Evolutionary conservation across 2,329 filamentous ascomycete genomes (phyloP), one percentile per base, ranked within the genome.

Genomic region (Sclerotinia minor): DNA sequence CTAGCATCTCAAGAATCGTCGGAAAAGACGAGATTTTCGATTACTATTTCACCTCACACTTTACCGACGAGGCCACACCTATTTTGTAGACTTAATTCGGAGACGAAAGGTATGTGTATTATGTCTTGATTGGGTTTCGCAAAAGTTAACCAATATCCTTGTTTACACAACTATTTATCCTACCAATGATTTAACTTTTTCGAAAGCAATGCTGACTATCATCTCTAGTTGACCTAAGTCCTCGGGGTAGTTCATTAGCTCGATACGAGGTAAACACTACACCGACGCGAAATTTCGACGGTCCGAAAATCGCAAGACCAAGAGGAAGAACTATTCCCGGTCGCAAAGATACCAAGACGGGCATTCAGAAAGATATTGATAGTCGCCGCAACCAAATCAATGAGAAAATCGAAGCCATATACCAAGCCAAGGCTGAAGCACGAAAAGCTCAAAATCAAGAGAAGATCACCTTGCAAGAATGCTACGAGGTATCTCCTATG

Each of bases 361-460:
- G 38, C 6, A 38, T 45, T 7, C 49, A 63, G 11, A 63, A 63
- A 63, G 65, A 67, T 29, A 6, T 54, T 17, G 57, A 66, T 8
- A 54, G 15, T 1, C 13, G 57, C 26, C 57, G 65, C 8, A 35
- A 47, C 35, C 65, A 67, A 67, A 64, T 74, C 17, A 72, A 71
- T 29, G 69, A 72, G 32, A 73, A 73, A 32, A 72, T 75, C 49
- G 72, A 73, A 58, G 70, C 69, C 8, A 64, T 75, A 6, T 74
- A 74, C 44, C 68, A 58, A 44, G 72, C 69, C 24, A 73, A 70
- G 54, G 72, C 68, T 53, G 53, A 72, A 59, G 72, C 72, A 57
- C 59, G 50, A 21, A 67, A 63, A 61, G 57, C 38, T 24, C 44
- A 65, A 54, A 38, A 26, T 50, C 32, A 54, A n/a, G 38, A 32